Base-by-base conservation (phyloP, 2,329 filamentous ascomycete species). In the Colletotrichum liaoningense region DNA sequence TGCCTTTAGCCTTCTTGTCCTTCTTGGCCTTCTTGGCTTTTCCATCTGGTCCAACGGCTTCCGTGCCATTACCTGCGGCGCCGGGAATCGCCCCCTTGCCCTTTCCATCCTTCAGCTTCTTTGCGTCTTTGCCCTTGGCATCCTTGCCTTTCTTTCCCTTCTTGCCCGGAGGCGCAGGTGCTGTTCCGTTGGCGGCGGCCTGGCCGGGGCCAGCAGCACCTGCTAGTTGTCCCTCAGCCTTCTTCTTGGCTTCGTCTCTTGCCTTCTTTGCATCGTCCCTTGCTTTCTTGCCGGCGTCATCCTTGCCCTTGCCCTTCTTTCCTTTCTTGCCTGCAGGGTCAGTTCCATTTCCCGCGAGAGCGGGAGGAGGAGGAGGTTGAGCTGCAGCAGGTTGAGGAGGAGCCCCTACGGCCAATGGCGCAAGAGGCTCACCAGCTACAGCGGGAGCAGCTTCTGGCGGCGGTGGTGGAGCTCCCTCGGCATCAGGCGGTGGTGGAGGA, bases 241-340 rank as follows among this genome's bases (percentile, higher is more conserved):
- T 58, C 26, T 54, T 54, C 63, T 64, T 64, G 28, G 62, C 62
- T 9, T 67, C 67, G 4, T 70, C 67, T 12, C 24, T 46, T 8
- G 67, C 59, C 66, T 57, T 69, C 67, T 69, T 69, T 55, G 56
- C 52, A 9, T 66, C 60, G 1, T 59, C 62, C 63, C 66, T 66
- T 5, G 62, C 62, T 26, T 70, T 60, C 30, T 72, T 71, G 19
- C 26, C 55, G 8, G 59, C 59, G 22, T 62, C 58, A 16, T 57
- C 55, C 14, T 38, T 59, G 0, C 42, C 69, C 26, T 69, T 60
- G 14, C 63, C 67, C 22, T 72, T 72, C 52, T 72, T 71, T 35
- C 63, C 54, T 57, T 64, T 67, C 1, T 42, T 42, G 14, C 54
- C 67, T 1, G 42, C 66, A 16, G 55, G 55, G 30, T 56, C 42